Percentiles rank a stretch among this genome's conserved stretches.
phyloP scores from a whole-genome alignment of 1,139 yeast species.

The Blastobotrys persicus region DNA sequence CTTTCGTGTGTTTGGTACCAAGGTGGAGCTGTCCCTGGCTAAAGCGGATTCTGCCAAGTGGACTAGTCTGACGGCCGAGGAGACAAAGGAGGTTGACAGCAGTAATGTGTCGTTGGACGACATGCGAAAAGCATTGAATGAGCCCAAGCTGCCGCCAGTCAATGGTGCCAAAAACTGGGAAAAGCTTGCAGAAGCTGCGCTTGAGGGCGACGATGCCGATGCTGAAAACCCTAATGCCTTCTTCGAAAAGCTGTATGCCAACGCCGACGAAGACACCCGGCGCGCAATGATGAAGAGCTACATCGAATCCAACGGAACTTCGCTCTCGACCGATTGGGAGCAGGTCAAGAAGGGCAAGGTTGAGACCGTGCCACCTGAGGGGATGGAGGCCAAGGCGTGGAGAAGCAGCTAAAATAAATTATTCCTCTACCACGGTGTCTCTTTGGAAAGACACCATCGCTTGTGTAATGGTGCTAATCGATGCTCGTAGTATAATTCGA shows the following conservation, averaged over 20 bases:
- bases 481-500: too few relatives aligned
- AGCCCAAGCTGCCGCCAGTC: constrained; percentile 13
- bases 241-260: constrained; percentile 69
- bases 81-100: constrained; percentile 8
- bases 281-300: constrained; percentile 98
- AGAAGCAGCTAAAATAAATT: constrained; percentile 6
- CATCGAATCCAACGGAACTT: constrained; percentile 91
- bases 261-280: constrained; percentile 82
- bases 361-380: constrained; percentile 74
- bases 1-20: constrained; percentile 62
- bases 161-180: constrained; percentile 62
- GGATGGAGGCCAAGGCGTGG: constrained; percentile 42
- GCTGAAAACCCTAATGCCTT: constrained; percentile 60
- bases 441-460: too few relatives aligned
- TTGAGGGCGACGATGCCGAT: constrained; percentile 42
- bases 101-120: constrained; percentile 14
- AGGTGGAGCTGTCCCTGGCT: constrained; percentile 60
- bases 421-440: not conserved
- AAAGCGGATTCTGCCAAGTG: constrained; percentile 40
- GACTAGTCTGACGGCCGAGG: constrained; percentile 29
- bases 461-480: too few relatives aligned
- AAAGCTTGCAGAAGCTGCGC: constrained; percentile 50
- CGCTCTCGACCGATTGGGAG: constrained; percentile 92
- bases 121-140: constrained; percentile 25
- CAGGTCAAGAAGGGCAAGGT: constrained; percentile 70